Conservation (phyloP, 2,329 filamentous ascomycete genomes). For the Verticillium longisporum region DNA sequence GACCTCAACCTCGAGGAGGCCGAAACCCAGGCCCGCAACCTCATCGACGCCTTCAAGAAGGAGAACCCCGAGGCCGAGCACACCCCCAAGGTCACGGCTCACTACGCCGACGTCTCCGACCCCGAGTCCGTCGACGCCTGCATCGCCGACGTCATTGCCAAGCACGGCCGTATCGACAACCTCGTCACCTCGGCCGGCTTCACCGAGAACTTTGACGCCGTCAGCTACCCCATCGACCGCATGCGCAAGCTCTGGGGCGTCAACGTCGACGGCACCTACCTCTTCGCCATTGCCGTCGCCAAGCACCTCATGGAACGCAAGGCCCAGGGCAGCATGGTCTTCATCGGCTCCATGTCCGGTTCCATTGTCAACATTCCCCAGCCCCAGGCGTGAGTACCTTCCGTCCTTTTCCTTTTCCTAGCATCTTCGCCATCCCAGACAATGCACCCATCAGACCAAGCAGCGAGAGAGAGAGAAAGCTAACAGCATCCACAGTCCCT, state of each 20-base stretch:
- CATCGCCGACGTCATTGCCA: constrained; percentile 60
- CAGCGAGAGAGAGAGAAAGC: background rate
- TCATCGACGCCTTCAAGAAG: constrained; percentile 68
- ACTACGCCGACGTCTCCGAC: constrained; percentile 81
- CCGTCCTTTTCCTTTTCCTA: background rate
- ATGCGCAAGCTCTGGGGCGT: constrained; percentile 92
- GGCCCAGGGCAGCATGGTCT: constrained; percentile 75
- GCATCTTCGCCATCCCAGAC: background rate
- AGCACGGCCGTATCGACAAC: constrained; percentile 80
- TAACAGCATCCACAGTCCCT: constrained; percentile 46
- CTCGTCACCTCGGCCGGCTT: constrained; percentile 96
- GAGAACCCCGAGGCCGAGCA: constrained; percentile 72
- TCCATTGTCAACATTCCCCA: constrained; percentile 93
- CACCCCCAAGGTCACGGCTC: constrained; percentile 77
- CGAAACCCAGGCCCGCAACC: constrained; percentile 63
- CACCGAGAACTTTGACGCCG: constrained; percentile 90
- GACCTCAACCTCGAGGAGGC: constrained; percentile 88
- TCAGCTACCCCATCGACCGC: constrained; percentile 83
- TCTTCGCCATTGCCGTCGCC: constrained; percentile 78
- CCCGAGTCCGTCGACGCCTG: constrained; percentile 70
- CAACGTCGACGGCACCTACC: constrained; percentile 87
- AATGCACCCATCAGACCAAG: background rate
- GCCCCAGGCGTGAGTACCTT: constrained; percentile 60
- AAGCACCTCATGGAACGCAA: constrained; percentile 83
- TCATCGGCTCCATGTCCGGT: constrained; percentile 94